Evolutionary conservation across 1,139 yeast genomes (phyloP).

Genomic region (Insectozyma bohioensis): DNA sequence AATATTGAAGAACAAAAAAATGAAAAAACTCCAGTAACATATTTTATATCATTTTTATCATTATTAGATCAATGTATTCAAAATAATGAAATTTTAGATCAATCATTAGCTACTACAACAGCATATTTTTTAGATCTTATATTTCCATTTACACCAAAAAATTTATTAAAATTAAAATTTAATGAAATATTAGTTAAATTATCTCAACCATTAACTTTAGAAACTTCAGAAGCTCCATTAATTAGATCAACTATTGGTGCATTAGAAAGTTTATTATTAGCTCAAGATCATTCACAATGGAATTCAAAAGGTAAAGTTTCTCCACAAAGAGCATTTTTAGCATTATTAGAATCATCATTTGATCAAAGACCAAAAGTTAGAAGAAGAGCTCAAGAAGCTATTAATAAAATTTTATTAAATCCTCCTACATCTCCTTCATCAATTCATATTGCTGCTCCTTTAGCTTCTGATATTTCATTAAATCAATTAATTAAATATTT

Average conservation of each 20-base stretch:
- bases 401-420: conserved; percentile 55
- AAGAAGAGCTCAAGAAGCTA: conserved; percentile 90
- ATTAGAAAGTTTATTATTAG: conserved; percentile 72
- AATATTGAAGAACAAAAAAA: conserved; percentile 73
- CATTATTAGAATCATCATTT: conserved; percentile 73
- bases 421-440: conserved; percentile 85
- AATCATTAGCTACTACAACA: conserved; percentile 67
- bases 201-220: conserved; percentile 75
- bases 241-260: conserved; percentile 84
- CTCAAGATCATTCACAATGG: conserved; percentile 86
- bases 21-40: conserved; percentile 63
- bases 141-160: conserved; percentile 70
- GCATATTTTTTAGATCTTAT: conserved; percentile 81
- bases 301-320: conserved; percentile 51
- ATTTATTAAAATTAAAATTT: conserved; percentile 69
- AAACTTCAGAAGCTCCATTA: conserved; percentile 79
- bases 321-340: conserved; percentile 80
- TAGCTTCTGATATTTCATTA: conserved; percentile 70
- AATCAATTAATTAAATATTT: conserved; percentile 51
- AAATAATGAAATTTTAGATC: conserved; percentile 55
- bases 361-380: conserved; percentile 96
- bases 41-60: conserved; percentile 80
- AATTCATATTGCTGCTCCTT: conserved; percentile 70
- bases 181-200: conserved; percentile 74
- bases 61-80: conserved; percentile 72